Evolutionary conservation across 2,329 filamentous ascomycete species (phyloP).

Genomic region (Paecilomyces niveus): DNA sequence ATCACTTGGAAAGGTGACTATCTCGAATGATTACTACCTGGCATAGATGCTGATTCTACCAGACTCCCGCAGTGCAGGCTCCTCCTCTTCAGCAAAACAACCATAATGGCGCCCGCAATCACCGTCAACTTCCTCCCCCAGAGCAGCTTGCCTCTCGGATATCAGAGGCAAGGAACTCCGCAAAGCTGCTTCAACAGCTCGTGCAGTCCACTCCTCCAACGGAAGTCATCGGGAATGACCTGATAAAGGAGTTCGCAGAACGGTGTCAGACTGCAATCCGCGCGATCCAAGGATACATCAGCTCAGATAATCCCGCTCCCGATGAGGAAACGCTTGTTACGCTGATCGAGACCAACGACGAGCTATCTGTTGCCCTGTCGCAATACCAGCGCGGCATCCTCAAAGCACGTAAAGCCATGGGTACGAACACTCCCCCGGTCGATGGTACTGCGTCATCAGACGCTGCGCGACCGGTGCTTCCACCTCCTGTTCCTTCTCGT

Average conservation of each 20-base stretch:
- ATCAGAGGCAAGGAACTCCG: slow-evolving; percentile 84
- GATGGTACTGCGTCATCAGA: slow-evolving; percentile 7
- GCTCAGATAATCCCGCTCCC: slow-evolving; percentile 66
- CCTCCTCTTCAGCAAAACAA: background rate
- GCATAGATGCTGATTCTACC: background rate
- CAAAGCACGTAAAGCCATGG: slow-evolving; percentile 42
- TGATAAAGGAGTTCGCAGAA: slow-evolving; percentile 85
- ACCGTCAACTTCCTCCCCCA: slow-evolving; percentile 56
- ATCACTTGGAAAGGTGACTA: slow-evolving; percentile 41
- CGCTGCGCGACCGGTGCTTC: slow-evolving; percentile 8
- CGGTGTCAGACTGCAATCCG: slow-evolving; percentile 74
- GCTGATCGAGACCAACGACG: slow-evolving; percentile 90
- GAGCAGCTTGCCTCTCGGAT: slow-evolving; percentile 74
- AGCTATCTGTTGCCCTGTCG: slow-evolving; percentile 72
- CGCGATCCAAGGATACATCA: slow-evolving; percentile 81
- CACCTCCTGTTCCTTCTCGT: slow-evolving; percentile 11
- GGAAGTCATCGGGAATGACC: slow-evolving; percentile 74
- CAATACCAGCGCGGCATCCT: slow-evolving; percentile 76
- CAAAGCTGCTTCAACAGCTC: slow-evolving; percentile 85
- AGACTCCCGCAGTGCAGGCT: slow-evolving; percentile 2
- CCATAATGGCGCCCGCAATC: slow-evolving; percentile 10
- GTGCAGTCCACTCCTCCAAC: slow-evolving; percentile 73
- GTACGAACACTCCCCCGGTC: slow-evolving; percentile 3
- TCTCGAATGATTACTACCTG: background rate
- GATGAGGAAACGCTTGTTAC: slow-evolving; percentile 93